Evolutionary conservation across 108 stramenopile genomes (phyloP), one percentile per base, ranked within the genome.

Genomic region (Bacterosira constricta): DNA sequence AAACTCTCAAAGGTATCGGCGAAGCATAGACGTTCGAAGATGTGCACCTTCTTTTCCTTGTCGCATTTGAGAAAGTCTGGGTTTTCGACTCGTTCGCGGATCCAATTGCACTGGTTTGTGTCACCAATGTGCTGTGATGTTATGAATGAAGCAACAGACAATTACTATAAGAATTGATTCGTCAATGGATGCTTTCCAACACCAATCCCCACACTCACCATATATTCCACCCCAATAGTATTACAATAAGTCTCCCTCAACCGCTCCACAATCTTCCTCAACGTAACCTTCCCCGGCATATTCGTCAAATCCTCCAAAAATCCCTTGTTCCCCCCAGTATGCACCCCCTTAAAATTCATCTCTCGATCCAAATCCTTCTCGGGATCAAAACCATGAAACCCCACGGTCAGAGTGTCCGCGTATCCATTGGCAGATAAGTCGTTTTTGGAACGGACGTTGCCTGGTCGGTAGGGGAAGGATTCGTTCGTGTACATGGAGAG

Each of bases 1-100:
- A 98, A 98, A 79, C 77, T 96, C 71, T 99, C 99, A 82, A 99
- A 98, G 39, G 92, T 95, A 72, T 98, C 98, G 29, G 97, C 96
- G 73, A 91, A 96, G 79, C 95, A 93, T 23, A 99, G 68, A 15
- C 96, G 90, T 67, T 97, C 96, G 72, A 85, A 94, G 62, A 99
- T 96, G 80, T 97, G 96, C 36, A 86, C 64, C 75, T 96, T 96
- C 68, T 92, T 96, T 58, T 96, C 96, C 55, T 75, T 68, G 73
- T 90, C 90, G 62, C 79, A 88, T 58, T 73, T 37, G 26, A 78
- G 73, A 86, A 93, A 97, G 35, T 77, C 57, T 20, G 97, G 97
- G 60, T 90, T 84, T 80, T 99, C 99, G 52, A 99, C 85, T 46
- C 96, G 90, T 77, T 96, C 90, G 35, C 98, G 91, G 38, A 99